Evolutionary conservation across 1,284 basidiomycete species (phyloP).

Genomic region (Boletus semigastroideus): DNA sequence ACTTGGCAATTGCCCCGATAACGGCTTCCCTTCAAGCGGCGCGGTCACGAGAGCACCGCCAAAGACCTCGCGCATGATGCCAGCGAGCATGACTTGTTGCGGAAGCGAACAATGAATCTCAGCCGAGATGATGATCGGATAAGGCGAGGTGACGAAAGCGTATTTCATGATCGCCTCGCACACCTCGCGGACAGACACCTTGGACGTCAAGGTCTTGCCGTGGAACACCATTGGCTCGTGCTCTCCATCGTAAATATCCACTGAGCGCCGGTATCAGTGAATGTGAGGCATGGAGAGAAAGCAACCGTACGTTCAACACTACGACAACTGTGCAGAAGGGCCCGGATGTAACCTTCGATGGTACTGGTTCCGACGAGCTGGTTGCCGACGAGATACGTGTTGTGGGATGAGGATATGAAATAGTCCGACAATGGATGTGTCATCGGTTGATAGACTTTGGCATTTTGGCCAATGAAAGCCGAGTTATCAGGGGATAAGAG

Average conservation of each 20-base stretch:
- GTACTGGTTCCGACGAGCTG: constrained; percentile 94
- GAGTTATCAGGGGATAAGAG: constrained; percentile 71
- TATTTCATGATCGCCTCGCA: constrained; percentile 89
- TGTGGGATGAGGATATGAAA: constrained; percentile 93
- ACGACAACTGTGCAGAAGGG: constrained; percentile 86
- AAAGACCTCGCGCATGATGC: constrained; percentile 79
- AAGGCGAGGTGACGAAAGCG: constrained; percentile 91
- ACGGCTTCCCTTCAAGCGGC: constrained; percentile 51
- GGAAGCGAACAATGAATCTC: constrained; percentile 86
- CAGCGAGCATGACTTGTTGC: constrained; percentile 83
- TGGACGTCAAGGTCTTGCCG: constrained; percentile 89
- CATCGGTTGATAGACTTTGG: constrained; percentile 63
- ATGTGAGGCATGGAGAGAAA: not conserved
- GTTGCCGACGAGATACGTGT: constrained; percentile 95
- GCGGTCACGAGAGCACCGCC: constrained; percentile 72
- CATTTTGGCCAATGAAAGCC: constrained; percentile 47
- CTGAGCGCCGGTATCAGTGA: constrained; percentile 40
- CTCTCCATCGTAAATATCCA: constrained; percentile 94
- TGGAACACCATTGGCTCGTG: constrained; percentile 84
- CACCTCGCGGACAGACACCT: constrained; percentile 82
- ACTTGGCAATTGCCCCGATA: constrained; percentile 70
- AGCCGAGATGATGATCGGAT: constrained; percentile 92
- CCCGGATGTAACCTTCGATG: constrained; percentile 94
- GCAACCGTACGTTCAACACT: constrained; percentile 81
- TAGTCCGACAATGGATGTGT: constrained; percentile 84